phyloP scores from a whole-genome alignment of 306 rosid species.

The Fragaria ananassa region DNA sequence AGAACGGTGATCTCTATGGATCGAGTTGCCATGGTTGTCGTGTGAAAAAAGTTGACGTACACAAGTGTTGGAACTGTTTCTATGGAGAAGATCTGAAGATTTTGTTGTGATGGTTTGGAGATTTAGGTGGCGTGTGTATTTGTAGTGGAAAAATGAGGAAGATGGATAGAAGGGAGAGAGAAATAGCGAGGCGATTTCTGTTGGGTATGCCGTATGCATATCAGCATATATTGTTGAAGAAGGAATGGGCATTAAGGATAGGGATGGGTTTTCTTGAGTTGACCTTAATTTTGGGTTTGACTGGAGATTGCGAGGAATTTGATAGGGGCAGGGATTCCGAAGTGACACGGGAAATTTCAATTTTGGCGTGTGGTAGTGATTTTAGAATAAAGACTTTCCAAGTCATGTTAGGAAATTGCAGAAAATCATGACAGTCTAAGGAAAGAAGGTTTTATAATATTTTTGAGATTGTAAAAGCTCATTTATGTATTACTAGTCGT shows the following conservation, averaged over 20 bases:
- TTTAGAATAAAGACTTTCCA: neutral
- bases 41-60: neutral
- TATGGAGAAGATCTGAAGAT: neutral
- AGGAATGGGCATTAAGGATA: neutral
- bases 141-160: neutral
- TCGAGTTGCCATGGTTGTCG: neutral
- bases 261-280: neutral
- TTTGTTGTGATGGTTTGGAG: neutral
- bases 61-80: neutral
- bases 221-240: no score
- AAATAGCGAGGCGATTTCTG: neutral
- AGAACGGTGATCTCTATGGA: conserved; percentile 51
- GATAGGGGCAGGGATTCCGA: no score
- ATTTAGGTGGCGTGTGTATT: neutral
- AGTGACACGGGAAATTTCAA: neutral
- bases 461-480: no score
- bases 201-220: no score
- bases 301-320: no score
- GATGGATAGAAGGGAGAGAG: conserved; percentile 9
- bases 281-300: neutral
- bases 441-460: no score
- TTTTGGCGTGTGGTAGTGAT: neutral
- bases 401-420: neutral
- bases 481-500: neutral
- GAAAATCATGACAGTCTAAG: neutral